Base-by-base conservation (phyloP, 2,329 filamentous ascomycete genomes). In the Pseudogymnoascus sp. region DNA sequence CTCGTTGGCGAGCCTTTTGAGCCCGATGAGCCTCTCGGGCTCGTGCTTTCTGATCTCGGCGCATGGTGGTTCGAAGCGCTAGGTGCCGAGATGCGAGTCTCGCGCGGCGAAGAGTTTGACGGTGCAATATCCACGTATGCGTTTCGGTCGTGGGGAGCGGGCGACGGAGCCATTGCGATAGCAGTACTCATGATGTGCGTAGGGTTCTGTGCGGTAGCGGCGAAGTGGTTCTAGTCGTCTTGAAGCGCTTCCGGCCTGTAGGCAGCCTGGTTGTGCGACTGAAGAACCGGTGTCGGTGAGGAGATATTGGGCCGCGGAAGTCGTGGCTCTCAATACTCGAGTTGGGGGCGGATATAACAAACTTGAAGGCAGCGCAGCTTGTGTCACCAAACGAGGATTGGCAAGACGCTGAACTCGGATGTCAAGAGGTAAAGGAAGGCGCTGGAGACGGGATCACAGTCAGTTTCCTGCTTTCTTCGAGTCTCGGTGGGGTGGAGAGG, bases 131-230 rank as follows among this genome's bases (percentile, higher is more conserved):
- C 82, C 67, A 80, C 78, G 68, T 80, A 75, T 68, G 82, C 84
- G n/a, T 82, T 77, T 73, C 84, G 79, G 73, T 87, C 84, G 74
- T 87, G 84, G 68, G 84, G 84, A 76, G 84, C 84, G 71, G 84
- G 85, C 73, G 85, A 87, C 67, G 84, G 84, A 72, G 83, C 84
- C 85, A 87, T 87, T 71, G 84, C 83, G 73, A 87, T 82, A 75
- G 83, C 84, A 73, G 85, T 80, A 78, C 84, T 87, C 85, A 88
- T 88, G 73, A 69, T 86, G 66, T 61, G 49, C 28, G 64, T 42
- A 49, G 58, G 63, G 60, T 64, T 62, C 63, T 42, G 23, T 8
- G 12, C 7, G 9, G 30, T 30, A 55, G 2, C 4, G 23, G 49
- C 30, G 14, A 19, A 7, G 49, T 55, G 23, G 49, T 33, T 55